Base-by-base conservation (phyloP, 345 rosid species). In the Eucalyptus fibrosa region DNA sequence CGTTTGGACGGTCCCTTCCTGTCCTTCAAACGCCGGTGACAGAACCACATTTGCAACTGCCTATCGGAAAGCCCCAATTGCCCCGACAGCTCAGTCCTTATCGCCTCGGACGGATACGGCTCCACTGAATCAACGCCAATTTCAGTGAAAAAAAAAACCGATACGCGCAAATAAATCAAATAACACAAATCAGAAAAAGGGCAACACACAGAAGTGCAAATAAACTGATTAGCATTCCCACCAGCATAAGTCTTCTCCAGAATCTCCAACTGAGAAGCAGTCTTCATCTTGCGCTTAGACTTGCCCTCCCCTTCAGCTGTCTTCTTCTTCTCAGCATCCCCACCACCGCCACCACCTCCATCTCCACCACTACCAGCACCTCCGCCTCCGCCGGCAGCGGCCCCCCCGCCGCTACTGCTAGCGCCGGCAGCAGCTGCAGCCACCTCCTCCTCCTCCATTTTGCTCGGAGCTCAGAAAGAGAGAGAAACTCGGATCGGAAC, bases 41-140 rank as follows among this genome's bases (percentile, higher is more conserved):
- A 97, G 87, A 97, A 97, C 99, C 99, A 97, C 99, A 97, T 97
- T 94, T 96, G 99, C 89, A 97, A 87, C 93, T 97, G 99, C 89
- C 99, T 91, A 88, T 96, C 99, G 26, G 99, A 94, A 12, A 97
- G 96, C 67, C 95, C 98, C 88, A 97, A 91, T 87, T 96, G 93
- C 65, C 87, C 94, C 51, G 99, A 96, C 32, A 97, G 95, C 92
- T 96, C 96, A 60, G 92, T 97, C 86, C 99, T 90, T 87, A 92
- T 62, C 87, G 93, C 93, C 92, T 97, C 99, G 11, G 98, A 93
- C 14, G 99, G 99, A 90, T 97, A 96, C 83, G 94, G 91, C 89
- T 96, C 97, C 91, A 89, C 98, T 97, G 92, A 87, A 90, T 83
- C 86, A 72, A 77, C 30, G 85, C 42, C 86, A 69, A 88, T 69